Base-by-base conservation (phyloP, 2,329 filamentous ascomycete species). In the Penicillium palitans region DNA sequence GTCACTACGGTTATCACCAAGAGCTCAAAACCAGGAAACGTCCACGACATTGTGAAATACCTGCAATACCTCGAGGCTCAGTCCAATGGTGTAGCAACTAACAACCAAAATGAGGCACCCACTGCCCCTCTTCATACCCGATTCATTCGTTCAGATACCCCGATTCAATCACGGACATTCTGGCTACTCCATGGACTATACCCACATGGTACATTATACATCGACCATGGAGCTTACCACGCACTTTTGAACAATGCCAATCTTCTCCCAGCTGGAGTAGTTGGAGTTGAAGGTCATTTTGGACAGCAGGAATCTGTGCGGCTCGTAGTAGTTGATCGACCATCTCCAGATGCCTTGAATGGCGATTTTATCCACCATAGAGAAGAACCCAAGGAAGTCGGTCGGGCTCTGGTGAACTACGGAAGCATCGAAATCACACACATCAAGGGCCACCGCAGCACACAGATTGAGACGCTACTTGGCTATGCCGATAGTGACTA, bases 401-500 rank as follows among this genome's bases (percentile, higher is more conserved):
- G 95, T 0, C 83, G 93, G 37, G 93, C 91, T 4, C 79, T 99
- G 49, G 92, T 96, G 58, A 97, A 98, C 75, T 99, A 98, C 73
- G 90, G 90, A n/a, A 87, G 90, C 1, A 80, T 83, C 1, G 93
- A 99, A 76, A 92, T 99, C 61, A 79, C 81, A 57, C 81, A 90
- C 51, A 96, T 99, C 71, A 91, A 90, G 78, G 95, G 95, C 1
- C 81, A 89, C 64, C 87, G 90, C 72, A 96, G 92, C 71, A 84
- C 82, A 6, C 89, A 96, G 72, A 97, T 99, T 62, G 82, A 87
- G 48, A 82, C 83, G 10, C 79, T 95, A 45, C 78, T 99, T 33
- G 95, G 93, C 4, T 99, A 97, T 76, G 91, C 91, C 21, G 93
- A 97, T 73, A 96, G 90, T 70, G 92, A 98, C 76, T 97, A 98